Conservation (phyloP, 2,329 filamentous ascomycete genomes). For the Paradendryphiella salina region DNA sequence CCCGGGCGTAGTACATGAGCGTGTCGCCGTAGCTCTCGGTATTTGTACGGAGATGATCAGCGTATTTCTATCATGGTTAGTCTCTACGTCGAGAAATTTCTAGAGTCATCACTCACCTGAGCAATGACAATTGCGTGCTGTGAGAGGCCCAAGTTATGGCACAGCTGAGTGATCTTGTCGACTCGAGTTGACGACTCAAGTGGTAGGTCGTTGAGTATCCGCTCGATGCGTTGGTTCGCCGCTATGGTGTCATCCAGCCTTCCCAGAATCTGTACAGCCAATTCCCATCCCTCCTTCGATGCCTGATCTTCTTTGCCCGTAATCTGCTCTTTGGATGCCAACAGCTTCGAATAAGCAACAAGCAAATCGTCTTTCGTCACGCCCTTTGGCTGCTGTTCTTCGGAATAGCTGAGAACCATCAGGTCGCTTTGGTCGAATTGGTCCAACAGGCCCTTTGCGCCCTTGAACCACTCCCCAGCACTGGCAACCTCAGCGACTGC, state of each 20-base stretch:
- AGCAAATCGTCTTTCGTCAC: slow-evolving; percentile 80
- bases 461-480: slow-evolving; percentile 79
- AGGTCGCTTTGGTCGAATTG: slow-evolving; percentile 82
- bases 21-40: slow-evolving; percentile 82
- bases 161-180: slow-evolving; percentile 78
- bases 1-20: slow-evolving; percentile 86
- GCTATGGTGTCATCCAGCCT: slow-evolving; percentile 74
- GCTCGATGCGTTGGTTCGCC: slow-evolving; percentile 73
- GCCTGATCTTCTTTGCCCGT: slow-evolving; percentile 35
- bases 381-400: slow-evolving; percentile 32
- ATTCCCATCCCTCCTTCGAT: slow-evolving; percentile 76
- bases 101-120: slow-evolving; percentile 62
- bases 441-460: slow-evolving; percentile 57
- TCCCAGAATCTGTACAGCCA: slow-evolving; percentile 80
- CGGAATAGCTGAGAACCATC: slow-evolving; percentile 71
- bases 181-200: slow-evolving; percentile 72
- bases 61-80: slow-evolving; percentile 67
- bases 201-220: slow-evolving; percentile 73
- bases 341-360: slow-evolving; percentile 72
- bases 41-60: slow-evolving; percentile 71
- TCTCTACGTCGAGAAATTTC: background rate
- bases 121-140: slow-evolving; percentile 79
- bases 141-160: slow-evolving; percentile 76
- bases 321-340: slow-evolving; percentile 53
- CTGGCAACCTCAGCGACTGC: slow-evolving; percentile 82